Evolutionary conservation across 2,329 filamentous ascomycete species (phyloP), one percentile per base, ranked within the genome.

Genomic region (Cordyceps sp.): DNA sequence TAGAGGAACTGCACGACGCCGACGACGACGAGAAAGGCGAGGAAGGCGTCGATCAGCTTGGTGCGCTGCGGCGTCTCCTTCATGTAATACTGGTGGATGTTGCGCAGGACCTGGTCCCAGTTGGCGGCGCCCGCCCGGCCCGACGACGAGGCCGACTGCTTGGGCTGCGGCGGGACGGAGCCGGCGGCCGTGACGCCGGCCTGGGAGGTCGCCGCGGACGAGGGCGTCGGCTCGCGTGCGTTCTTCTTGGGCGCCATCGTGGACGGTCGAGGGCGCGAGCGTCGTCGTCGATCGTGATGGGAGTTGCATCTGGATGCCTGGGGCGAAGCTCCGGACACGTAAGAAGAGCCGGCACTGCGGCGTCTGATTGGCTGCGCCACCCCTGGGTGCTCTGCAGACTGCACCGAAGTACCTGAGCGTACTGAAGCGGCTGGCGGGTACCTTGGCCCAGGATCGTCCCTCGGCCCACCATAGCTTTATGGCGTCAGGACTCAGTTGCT

Each of bases 1-100:
- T 98, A 98, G 37, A 81, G 54, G 55, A 98, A 96, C 58, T 98
- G 90, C 46, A 96, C 54, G n/a, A 63, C 83, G 31, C 85, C 90
- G 5, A 93, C 82, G 2, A 77, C 65, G 16, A 90, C 73, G 36
- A 98, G 62, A 54, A 94, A 98, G 4, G 58, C 72, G 71, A 98
- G 76, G 55, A 98, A 98, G 23, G 71, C 70, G 55, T 98, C 90
- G 39, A 96, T 69, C 38, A 98, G 70, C 69, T 93, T 90, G 30
- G 79, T 88, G 39, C 88, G 75, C 66, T 93, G 86, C 29, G 88
- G 76, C 28, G 90, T 98, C 44, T 74, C 68, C 43, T 78, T 62
- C 34, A 77, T 54, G 58, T 98, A 98, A 56, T 83, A 74, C 45
- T 74, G 62, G 69, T 77, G 79, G 43, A 94, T 66, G 49, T 74